Evolutionary conservation across 331 rosid genomes (phyloP).

Genomic region (Erythrophleum ivorense): DNA sequence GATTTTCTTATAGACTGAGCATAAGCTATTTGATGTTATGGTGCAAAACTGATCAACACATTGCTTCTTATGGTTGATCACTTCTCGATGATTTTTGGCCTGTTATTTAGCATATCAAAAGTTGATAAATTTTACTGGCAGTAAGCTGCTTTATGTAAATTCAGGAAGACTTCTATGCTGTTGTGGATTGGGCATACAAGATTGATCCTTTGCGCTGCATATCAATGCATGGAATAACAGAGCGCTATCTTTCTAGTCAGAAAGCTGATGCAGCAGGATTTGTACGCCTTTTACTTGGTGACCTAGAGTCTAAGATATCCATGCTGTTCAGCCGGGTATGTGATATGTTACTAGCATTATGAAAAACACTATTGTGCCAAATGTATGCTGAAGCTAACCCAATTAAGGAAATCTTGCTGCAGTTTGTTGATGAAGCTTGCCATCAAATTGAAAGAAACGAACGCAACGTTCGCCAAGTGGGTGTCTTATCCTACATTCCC

Average conservation of each 20-base stretch:
- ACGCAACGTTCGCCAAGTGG: constrained; percentile 87
- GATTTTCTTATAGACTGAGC: not conserved
- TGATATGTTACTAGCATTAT: constrained; percentile 55
- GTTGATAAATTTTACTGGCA: constrained; percentile 25
- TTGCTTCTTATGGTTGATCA: constrained; percentile 15
- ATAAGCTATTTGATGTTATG: not conserved
- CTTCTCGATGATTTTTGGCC: constrained; percentile 11
- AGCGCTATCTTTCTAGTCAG: constrained; percentile 97
- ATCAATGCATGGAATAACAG: constrained; percentile 99
- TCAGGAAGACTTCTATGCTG: constrained; percentile 98
- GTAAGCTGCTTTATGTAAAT: constrained; percentile 44
- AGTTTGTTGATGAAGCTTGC: constrained; percentile 99
- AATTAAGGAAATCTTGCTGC: constrained; percentile 38
- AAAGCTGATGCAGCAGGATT: constrained; percentile 99
- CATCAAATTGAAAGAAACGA: constrained; percentile 98
- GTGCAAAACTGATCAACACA: constrained; percentile 9
- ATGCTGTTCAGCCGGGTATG: constrained; percentile 91
- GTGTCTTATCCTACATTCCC: constrained; percentile 91
- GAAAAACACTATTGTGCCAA: constrained; percentile 22
- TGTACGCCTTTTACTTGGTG: constrained; percentile 95
- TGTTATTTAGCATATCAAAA: constrained; percentile 23
- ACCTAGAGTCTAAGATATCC: constrained; percentile 89
- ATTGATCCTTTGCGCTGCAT: constrained; percentile 99
- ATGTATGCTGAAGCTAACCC: constrained; percentile 40
- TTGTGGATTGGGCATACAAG: constrained; percentile 99